These are phyloP conservation scores for Akanthomyces muscarius DNA, from an alignment of 2,329 filamentous ascomycete species.

Conservation along the genomic window DNA sequence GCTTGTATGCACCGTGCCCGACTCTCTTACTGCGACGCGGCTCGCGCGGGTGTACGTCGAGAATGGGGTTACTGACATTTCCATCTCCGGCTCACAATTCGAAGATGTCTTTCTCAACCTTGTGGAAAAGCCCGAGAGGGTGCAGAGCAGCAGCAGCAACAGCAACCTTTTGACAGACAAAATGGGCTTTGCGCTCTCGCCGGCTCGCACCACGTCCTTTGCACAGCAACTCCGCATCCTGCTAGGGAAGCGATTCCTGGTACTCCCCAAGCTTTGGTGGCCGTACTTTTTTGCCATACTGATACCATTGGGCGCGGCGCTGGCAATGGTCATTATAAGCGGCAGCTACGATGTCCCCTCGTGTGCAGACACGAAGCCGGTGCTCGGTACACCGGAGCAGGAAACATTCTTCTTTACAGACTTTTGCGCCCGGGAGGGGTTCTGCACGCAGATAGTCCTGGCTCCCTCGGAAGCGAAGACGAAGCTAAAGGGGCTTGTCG, in stretches of 20 bases:
- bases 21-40: conserved; percentile 27
- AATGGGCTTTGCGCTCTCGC: conserved; percentile 6
- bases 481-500: neutral
- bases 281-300: conserved; percentile 69
- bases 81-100: conserved; percentile 29
- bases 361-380: conserved; percentile 1
- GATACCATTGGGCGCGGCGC: neutral
- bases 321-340: conserved; percentile 1
- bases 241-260: conserved; percentile 67
- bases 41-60: conserved; percentile 41
- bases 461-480: neutral
- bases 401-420: neutral
- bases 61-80: conserved; percentile 39
- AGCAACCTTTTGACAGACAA: conserved; percentile 11
- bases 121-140: conserved; percentile 22
- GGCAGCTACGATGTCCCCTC: neutral
- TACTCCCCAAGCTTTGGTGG: conserved; percentile 70
- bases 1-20: conserved; percentile 49
- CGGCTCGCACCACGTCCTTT: conserved; percentile 16
- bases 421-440: neutral
- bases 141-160: neutral
- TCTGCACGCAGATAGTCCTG: neutral
- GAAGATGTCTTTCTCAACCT: conserved; percentile 33
- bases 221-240: conserved; percentile 61
- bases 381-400: neutral